Conservation (phyloP, 2,329 filamentous ascomycete genomes). For the Paecilomyces sp. region DNA sequence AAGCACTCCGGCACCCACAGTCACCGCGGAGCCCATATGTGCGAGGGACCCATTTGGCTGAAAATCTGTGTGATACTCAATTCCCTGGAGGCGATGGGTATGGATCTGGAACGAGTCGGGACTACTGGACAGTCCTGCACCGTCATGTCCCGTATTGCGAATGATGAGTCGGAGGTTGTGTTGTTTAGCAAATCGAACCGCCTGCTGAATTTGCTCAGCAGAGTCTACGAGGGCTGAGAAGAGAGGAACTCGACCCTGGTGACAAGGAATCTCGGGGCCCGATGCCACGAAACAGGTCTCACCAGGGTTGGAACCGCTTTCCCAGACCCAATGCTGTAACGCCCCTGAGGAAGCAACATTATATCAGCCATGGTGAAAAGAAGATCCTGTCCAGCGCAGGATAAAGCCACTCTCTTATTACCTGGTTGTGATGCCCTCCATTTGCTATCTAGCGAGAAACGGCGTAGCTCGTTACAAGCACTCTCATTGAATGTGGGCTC, state of each 20-base stretch:
- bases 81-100: too few relatives aligned
- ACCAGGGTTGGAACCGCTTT: background rate
- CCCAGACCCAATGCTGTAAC: background rate
- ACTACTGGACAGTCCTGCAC: background rate
- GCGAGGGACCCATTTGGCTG: background rate
- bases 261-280: background rate
- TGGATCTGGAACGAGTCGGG: slow-evolving; percentile 1
- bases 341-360: background rate
- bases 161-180: slow-evolving; percentile 33
- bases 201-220: background rate
- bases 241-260: background rate
- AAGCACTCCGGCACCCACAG: background rate
- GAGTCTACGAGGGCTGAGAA: background rate
- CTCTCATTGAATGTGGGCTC: background rate
- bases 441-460: background rate
- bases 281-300: background rate
- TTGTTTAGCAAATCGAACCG: background rate
- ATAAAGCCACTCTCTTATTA: background rate
- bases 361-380: background rate
- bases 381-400: too few relatives aligned
- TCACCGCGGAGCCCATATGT: background rate
- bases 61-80: slow-evolving; percentile 1
- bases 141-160: slow-evolving; percentile 50
- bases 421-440: slow-evolving; percentile 4
- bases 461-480: slow-evolving; percentile 9